A percentile compares a stretch with the other conserved stretches of the same genome.
Conservation (phyloP, 768 basidiomycete species). For the Trametes punicea region DNA sequence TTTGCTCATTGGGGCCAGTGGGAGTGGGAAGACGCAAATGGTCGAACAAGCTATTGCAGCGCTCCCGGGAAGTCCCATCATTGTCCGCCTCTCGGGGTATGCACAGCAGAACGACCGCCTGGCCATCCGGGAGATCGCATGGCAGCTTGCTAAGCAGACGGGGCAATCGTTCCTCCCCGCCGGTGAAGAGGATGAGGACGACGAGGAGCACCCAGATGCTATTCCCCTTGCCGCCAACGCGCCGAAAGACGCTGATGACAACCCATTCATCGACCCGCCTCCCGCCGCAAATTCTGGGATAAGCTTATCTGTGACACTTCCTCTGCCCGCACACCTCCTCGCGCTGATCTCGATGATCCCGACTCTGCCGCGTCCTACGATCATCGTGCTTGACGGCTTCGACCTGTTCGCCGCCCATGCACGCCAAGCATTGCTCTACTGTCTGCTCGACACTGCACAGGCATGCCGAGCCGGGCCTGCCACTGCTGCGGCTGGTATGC, state of each 20-base stretch:
- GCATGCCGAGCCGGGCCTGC: conserved; percentile 62
- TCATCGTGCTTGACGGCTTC: conserved; percentile 88
- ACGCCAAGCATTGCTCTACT: conserved; percentile 91
- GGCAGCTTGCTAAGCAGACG: conserved; percentile 77
- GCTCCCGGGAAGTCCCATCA: conserved; percentile 52
- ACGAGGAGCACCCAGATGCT: conserved; percentile 24
- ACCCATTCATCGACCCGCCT: conserved; percentile 46
- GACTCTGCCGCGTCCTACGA: conserved; percentile 71
- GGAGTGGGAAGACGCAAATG: conserved; percentile 83
- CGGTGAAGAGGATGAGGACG: conserved; percentile 37
- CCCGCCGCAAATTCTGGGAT: conserved; percentile 4
- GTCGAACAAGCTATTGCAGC: conserved; percentile 53
- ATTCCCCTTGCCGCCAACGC: neutral
- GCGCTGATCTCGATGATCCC: conserved; percentile 73
- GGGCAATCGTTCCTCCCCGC: conserved; percentile 51
- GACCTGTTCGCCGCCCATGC: conserved; percentile 92
- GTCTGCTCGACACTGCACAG: conserved; percentile 92
- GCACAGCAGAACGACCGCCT: conserved; percentile 81
- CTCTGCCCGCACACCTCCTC: conserved; percentile 69
- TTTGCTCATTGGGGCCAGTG: conserved; percentile 78
- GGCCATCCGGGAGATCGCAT: conserved; percentile 90
- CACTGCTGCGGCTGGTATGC: conserved; percentile 21
- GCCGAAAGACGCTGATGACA: conserved; percentile 35
- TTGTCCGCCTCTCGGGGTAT: conserved; percentile 83
- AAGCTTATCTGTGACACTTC: conserved; percentile 37